Evolutionary conservation across 805 yeast genomes (phyloP).

Genomic region (Ogataea naganishii): DNA sequence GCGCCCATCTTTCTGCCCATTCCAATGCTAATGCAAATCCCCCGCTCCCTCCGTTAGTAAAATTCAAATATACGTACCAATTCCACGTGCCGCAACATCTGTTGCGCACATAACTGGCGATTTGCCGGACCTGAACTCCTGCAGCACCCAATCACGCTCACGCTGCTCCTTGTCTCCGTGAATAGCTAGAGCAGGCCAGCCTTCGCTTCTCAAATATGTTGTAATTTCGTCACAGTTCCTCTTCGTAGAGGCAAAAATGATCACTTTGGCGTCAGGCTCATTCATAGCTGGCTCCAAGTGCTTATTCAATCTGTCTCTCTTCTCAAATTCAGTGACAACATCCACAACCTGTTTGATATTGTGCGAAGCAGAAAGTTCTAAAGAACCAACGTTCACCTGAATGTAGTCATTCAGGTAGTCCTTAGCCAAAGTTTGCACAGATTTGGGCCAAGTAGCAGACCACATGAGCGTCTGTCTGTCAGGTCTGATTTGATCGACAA

Average conservation of each 20-base stretch:
- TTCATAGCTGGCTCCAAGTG: slow-evolving; percentile 76
- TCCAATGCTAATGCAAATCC: too few relatives aligned
- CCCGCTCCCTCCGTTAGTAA: too few relatives aligned
- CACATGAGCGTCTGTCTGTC: slow-evolving; percentile 99
- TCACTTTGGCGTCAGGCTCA: slow-evolving; percentile 64
- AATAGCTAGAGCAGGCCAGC: slow-evolving; percentile 98
- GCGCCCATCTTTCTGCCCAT: too few relatives aligned
- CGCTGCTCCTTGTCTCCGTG: slow-evolving; percentile 98
- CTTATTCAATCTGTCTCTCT: slow-evolving; percentile 82
- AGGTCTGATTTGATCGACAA: slow-evolving; percentile 93
- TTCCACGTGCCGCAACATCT: slow-evolving; percentile 99
- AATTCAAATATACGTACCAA: slow-evolving; percentile 91
- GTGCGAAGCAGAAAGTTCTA: slow-evolving; percentile 94
- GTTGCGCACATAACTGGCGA: slow-evolving; percentile 98
- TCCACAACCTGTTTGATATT: slow-evolving; percentile 91
- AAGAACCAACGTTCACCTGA: slow-evolving; percentile 94
- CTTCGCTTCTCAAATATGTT: slow-evolving; percentile 83
- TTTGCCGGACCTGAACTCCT: slow-evolving; percentile 85
- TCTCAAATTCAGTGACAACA: slow-evolving; percentile 85
- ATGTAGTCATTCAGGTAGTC: slow-evolving; percentile 90
- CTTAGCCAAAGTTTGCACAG: slow-evolving; percentile 85
- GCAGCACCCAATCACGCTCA: slow-evolving; percentile 98
- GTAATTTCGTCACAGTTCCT: slow-evolving; percentile 97
- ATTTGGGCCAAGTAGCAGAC: slow-evolving; percentile 99
- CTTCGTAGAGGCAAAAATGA: slow-evolving; percentile 93